Evolutionary conservation across 495 filamentous ascomycete genomes (phyloP).

Genomic region (Amorphotheca resinae): DNA sequence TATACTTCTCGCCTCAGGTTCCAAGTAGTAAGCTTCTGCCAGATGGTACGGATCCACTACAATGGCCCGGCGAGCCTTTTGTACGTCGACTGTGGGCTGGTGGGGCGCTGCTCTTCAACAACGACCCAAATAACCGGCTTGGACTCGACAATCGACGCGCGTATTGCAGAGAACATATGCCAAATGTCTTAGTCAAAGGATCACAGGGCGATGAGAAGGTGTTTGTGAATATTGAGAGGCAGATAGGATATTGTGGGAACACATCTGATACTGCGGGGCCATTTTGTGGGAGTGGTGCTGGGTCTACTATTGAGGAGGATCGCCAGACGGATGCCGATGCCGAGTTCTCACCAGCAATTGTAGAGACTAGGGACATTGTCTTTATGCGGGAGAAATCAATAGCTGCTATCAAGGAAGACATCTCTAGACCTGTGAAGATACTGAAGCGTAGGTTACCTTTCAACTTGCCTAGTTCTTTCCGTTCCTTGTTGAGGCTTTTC

Average conservation of each 20-base stretch:
- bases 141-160: constrained; percentile 36
- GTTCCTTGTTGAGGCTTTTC: too few species aligned
- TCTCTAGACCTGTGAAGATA: constrained; percentile 20
- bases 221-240: constrained; percentile 16
- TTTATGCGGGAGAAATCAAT: constrained; percentile 12
- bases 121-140: constrained; percentile 14
- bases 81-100: constrained; percentile 72
- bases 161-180: constrained; percentile 54
- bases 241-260: background rate
- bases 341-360: background rate
- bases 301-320: background rate
- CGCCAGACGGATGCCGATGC: background rate
- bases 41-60: constrained; percentile 63
- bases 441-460: constrained; percentile 37
- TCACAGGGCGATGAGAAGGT: constrained; percentile 40
- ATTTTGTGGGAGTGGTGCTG: background rate
- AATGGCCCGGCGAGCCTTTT: constrained; percentile 52
- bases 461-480: too few species aligned
- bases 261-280: constrained; percentile 1
- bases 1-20: constrained; percentile 56
- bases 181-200: constrained; percentile 40
- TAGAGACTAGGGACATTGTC: constrained; percentile 10
- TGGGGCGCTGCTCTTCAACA: constrained; percentile 34
- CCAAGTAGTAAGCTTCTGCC: constrained; percentile 39
- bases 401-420: background rate